Conservation (phyloP, 495 filamentous ascomycete genomes). For the Opeltia flavorubescens region DNA sequence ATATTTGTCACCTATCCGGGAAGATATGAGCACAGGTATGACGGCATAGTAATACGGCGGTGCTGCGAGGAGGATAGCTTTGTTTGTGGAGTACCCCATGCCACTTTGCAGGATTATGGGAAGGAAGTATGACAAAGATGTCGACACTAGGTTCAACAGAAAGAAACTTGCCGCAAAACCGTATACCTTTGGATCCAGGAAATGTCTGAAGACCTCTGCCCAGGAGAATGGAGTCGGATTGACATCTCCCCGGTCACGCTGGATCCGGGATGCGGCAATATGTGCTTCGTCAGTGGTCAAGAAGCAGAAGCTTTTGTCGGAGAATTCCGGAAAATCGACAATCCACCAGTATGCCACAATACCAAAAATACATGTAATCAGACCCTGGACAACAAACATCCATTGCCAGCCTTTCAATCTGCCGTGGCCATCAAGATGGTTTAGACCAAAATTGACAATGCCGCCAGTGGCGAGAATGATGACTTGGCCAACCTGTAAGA, state of each 20-base stretch:
- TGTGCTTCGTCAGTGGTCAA: slow-evolving; percentile 42
- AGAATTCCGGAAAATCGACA: slow-evolving; percentile 63
- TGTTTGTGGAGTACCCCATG: slow-evolving; percentile 53
- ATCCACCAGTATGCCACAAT: slow-evolving; percentile 66
- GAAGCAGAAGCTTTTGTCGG: slow-evolving; percentile 46
- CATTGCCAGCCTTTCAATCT: slow-evolving; percentile 60
- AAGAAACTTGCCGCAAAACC: slow-evolving; percentile 63
- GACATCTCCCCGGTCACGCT: slow-evolving; percentile 52
- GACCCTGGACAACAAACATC: slow-evolving; percentile 62
- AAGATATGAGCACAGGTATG: slow-evolving; percentile 56
- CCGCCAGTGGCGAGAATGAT: slow-evolving; percentile 53
- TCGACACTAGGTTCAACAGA: slow-evolving; percentile 53
- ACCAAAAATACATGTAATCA: slow-evolving; percentile 50
- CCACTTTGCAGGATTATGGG: slow-evolving; percentile 38
- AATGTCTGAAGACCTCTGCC: slow-evolving; percentile 42
- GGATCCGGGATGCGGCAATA: slow-evolving; percentile 42
- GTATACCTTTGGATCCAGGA: slow-evolving; percentile 56
- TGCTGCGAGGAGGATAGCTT: slow-evolving; percentile 56
- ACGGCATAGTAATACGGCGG: slow-evolving; percentile 69
- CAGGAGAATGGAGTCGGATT: slow-evolving; percentile 45
- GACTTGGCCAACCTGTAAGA: slow-evolving; percentile 56
- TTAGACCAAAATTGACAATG: slow-evolving; percentile 60
- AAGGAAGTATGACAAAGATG: slow-evolving; percentile 38
- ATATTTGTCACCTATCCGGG: slow-evolving; percentile 51
- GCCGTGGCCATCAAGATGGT: slow-evolving; percentile 42